These are phyloP conservation scores for Canna indica DNA, from an alignment of 176 grass and related monocot genomes.

Conservation along the genomic window DNA sequence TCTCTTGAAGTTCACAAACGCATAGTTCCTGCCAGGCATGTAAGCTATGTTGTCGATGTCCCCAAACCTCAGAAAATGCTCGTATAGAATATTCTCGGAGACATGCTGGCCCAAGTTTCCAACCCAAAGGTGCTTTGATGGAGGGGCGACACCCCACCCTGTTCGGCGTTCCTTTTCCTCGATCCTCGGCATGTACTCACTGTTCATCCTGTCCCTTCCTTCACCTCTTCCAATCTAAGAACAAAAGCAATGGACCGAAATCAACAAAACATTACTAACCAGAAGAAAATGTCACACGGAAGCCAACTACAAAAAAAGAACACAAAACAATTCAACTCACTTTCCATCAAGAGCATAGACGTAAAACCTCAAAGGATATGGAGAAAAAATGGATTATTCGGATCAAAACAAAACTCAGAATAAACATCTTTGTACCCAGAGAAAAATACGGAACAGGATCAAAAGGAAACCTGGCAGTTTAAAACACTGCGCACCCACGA, in stretches of 20 bases:
- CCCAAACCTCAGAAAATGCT: constrained; percentile 60
- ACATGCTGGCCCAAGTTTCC: constrained; percentile 49
- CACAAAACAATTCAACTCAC: neutral
- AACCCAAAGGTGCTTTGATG: constrained; percentile 82
- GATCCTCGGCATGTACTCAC: neutral
- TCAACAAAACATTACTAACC: neutral
- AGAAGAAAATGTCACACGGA: neutral
- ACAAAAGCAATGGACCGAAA: neutral
- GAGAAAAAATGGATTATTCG: neutral
- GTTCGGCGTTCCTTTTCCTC: constrained; percentile 29
- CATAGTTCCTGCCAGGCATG: constrained; percentile 51
- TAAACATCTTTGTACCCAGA: neutral
- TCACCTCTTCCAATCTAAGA: constrained; percentile 24
- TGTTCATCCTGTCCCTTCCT: constrained; percentile 18
- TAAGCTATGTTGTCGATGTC: constrained; percentile 47
- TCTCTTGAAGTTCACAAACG: constrained; percentile 61
- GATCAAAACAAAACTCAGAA: neutral
- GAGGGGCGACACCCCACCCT: constrained; percentile 58
- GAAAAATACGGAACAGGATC: neutral
- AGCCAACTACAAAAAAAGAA: neutral
- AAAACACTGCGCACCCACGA: neutral
- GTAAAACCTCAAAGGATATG: neutral
- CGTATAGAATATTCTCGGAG: constrained; percentile 37
- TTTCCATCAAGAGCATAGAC: neutral
- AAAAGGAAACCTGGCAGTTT: neutral